These are phyloP conservation scores for Zygotorulaspora danielsina DNA, from an alignment of 805 yeast species.

Conservation along the genomic window DNA sequence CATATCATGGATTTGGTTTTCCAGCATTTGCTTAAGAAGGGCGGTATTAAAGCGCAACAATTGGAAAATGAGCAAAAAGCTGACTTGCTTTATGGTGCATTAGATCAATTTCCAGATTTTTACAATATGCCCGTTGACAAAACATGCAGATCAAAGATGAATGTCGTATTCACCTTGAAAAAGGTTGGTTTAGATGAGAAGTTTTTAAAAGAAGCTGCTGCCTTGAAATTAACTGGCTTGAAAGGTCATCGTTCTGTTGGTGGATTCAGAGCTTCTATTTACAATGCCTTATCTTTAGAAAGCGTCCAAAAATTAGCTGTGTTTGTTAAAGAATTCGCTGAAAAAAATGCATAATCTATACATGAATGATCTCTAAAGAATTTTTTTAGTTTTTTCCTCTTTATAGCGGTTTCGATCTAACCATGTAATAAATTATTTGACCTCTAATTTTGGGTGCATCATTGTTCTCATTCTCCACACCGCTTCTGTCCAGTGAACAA, in stretches of 20 bases:
- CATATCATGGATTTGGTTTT: constrained; percentile 81
- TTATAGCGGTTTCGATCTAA: constrained; percentile 29
- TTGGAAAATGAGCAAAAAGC: constrained; percentile 60
- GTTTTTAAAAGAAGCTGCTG: constrained; percentile 67
- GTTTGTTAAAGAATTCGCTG: constrained; percentile 59
- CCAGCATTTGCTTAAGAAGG: constrained; percentile 53
- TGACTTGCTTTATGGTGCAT: constrained; percentile 51
- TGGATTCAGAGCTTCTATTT: constrained; percentile 90
- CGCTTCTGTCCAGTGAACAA: constrained; percentile 55
- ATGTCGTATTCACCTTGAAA: constrained; percentile 79
- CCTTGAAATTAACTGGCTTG: constrained; percentile 61
- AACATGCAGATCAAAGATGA: constrained; percentile 77
- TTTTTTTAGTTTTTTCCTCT: not conserved
- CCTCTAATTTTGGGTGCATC: constrained; percentile 46
- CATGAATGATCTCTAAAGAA: not conserved
- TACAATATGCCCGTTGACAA: constrained; percentile 64
- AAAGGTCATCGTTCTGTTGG: constrained; percentile 98
- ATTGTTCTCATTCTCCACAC: constrained; percentile 17
- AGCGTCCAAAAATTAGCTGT: constrained; percentile 55
- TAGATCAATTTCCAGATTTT: constrained; percentile 62
- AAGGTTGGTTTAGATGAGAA: constrained; percentile 59
- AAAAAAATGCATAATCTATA: constrained; percentile 28
- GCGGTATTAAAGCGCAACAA: constrained; percentile 69
- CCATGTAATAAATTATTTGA: constrained; percentile 59
- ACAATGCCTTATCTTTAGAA: constrained; percentile 73